Base-by-base conservation (phyloP, 2,329 filamentous ascomycete species). In the Phyllosticta paracitricarpa region DNA sequence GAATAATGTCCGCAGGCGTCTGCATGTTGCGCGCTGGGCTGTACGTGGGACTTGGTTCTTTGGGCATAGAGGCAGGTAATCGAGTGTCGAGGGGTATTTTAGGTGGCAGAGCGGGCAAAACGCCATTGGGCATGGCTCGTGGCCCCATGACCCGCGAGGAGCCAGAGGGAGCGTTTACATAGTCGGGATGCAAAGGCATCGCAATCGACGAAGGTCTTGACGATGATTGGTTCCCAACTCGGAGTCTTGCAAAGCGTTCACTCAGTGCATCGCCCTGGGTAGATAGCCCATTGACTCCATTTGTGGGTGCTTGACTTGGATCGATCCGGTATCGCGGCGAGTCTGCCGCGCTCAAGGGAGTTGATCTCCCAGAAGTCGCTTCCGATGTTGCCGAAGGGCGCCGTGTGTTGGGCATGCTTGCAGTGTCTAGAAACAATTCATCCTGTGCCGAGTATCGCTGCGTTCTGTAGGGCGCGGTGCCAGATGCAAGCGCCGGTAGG, bases 1-100 rank as follows among this genome's bases (percentile, higher is more conserved):
- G 80, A 51, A 85, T 81, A 8, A 88, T 82, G 25, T 83, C 80
- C 63, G 86, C 84, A 25, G 82, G 84, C 2, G 86, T 84, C 4
- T 87, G 79, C 61, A 85, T 88, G 28, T 89, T 89, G 35, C 88
- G 81, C 1, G 86, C 86, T n/a, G 89, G 89, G 67, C 85, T 91
- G 69, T 91, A 92, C 3, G 89, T 89, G 7, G 89, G 87, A 67
- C 86, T 87, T 1, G 89, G 89, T 54, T 87, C 75, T 70, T 88
- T 88, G 10, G 88, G 88, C 68, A 91, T 76, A 17, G 78, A 78
- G 10, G 82, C 79, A 7, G 83, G 71, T n/a, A 80, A 64, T n/a
- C 73, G 70, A 26, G 77, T 82, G 55, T 82, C 76, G 0, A 85
- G 66, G 2, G 78, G 77, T 9, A 82, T 69, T 57, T 77, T 78